A percentile compares a stretch with the other conserved stretches of the same genome.
These are phyloP conservation scores for Verticillium alfalfae DNA, from an alignment of 2,329 filamentous ascomycete genomes.

Conservation along the genomic window DNA sequence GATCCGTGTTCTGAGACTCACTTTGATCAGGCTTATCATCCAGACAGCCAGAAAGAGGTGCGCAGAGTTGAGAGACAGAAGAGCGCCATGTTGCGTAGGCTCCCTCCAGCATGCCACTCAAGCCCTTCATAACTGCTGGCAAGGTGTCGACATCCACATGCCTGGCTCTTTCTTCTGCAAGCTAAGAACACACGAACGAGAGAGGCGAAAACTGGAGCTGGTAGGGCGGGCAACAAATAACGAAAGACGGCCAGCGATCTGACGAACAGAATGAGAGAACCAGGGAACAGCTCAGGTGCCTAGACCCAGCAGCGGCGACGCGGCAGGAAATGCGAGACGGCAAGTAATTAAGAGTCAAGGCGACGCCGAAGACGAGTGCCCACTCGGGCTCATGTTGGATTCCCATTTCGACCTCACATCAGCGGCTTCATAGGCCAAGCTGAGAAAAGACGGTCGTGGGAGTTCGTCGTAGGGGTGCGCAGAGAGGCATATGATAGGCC, in stretches of 20 bases:
- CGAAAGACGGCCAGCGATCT: constrained; percentile 10
- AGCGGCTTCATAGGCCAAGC: constrained; percentile 6
- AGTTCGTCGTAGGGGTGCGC: constrained; percentile 26
- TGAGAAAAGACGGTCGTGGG: constrained; percentile 8
- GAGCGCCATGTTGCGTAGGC: constrained; percentile 41
- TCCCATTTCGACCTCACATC: background rate
- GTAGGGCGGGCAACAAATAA: background rate
- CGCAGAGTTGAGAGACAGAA: constrained; percentile 39
- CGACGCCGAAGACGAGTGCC: background rate
- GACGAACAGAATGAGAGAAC: constrained; percentile 5
- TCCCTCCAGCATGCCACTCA: constrained; percentile 34
- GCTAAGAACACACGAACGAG: background rate
- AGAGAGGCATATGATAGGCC: constrained; percentile 35
- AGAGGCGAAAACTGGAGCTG: background rate
- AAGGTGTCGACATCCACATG: constrained; percentile 8
- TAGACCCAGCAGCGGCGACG: background rate
- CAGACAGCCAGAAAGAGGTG: constrained; percentile 28
- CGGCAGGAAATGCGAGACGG: background rate
- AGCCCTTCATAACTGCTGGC: constrained; percentile 28
- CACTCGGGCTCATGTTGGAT: background rate
- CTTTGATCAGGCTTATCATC: constrained; percentile 31
- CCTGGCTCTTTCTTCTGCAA: background rate
- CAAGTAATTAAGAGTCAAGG: background rate
- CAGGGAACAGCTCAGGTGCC: background rate
- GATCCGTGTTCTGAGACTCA: constrained; percentile 18